Conservation (phyloP, 1,284 basidiomycete genomes). For the Lignosus rhinocerotis region DNA sequence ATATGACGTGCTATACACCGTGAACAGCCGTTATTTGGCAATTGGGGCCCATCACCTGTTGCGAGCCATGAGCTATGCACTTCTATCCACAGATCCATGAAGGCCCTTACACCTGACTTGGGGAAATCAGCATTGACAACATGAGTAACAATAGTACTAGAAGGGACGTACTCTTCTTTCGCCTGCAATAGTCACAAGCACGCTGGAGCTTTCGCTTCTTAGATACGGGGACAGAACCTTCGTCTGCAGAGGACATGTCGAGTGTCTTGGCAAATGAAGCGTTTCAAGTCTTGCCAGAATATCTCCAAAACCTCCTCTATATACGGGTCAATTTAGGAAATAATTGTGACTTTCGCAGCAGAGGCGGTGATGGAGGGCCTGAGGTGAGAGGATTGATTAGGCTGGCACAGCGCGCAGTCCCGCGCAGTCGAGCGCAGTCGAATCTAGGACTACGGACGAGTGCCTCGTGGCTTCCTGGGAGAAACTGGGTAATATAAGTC, state of each 20-base stretch:
- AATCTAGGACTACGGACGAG: neutral
- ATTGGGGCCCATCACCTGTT: conserved; percentile 36
- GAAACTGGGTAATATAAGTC: no score
- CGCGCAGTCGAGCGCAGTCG: neutral
- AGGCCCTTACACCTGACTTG: conserved; percentile 25
- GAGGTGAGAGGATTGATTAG: neutral
- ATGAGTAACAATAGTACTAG: neutral
- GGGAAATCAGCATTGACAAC: neutral
- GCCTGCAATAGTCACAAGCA: conserved; percentile 73
- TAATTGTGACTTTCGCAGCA: neutral
- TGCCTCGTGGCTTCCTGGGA: neutral
- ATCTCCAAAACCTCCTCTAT: neutral
- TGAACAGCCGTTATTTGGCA: conserved; percentile 69
- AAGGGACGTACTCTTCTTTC: conserved; percentile 67
- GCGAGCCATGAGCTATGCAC: no score
- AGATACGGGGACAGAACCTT: conserved; percentile 26
- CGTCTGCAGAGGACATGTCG: conserved; percentile 24
- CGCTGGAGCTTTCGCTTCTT: conserved; percentile 73
- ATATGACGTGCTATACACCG: conserved; percentile 73
- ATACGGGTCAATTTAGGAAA: neutral
- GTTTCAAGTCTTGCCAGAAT: neutral
- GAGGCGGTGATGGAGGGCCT: neutral
- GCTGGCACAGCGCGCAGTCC: no score
- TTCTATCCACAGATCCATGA: neutral
- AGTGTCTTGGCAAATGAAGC: neutral